Conservation (phyloP, 306 rosid species). For the Vigna nakashimae region DNA sequence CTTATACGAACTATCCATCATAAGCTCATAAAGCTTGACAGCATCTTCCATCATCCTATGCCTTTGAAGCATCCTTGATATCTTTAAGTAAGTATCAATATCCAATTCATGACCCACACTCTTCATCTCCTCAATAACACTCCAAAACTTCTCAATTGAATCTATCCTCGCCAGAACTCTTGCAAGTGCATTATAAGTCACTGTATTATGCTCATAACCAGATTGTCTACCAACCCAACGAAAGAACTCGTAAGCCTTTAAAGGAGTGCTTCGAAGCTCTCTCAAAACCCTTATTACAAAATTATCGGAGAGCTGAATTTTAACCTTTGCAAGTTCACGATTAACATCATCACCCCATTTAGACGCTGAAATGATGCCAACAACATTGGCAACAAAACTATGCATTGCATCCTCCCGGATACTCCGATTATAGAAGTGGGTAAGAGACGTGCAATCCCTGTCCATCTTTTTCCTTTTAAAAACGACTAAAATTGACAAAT, state of each 20-base stretch:
- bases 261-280: conserved; percentile 61
- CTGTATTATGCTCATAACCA: conserved; percentile 57
- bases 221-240: conserved; percentile 61
- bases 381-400: conserved; percentile 59
- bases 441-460: conserved; percentile 53
- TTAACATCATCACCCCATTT: conserved; percentile 68
- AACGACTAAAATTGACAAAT: conserved; percentile 43
- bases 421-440: conserved; percentile 60
- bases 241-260: conserved; percentile 67
- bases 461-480: conserved; percentile 65
- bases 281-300: conserved; percentile 66
- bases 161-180: conserved; percentile 66
- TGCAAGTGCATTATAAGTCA: conserved; percentile 75
- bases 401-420: conserved; percentile 60
- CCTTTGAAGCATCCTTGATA: conserved; percentile 72
- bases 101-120: conserved; percentile 66
- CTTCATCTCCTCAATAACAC: conserved; percentile 72
- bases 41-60: conserved; percentile 74
- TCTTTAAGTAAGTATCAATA: conserved; percentile 76
- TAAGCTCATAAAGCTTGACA: conserved; percentile 84
- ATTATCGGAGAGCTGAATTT: conserved; percentile 58
- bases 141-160: conserved; percentile 74
- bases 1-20: conserved; percentile 84
- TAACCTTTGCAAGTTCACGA: conserved; percentile 54
- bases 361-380: conserved; percentile 55